Conservation (phyloP, 2,329 filamentous ascomycete species). For the Colletotrichum zoysiae region DNA sequence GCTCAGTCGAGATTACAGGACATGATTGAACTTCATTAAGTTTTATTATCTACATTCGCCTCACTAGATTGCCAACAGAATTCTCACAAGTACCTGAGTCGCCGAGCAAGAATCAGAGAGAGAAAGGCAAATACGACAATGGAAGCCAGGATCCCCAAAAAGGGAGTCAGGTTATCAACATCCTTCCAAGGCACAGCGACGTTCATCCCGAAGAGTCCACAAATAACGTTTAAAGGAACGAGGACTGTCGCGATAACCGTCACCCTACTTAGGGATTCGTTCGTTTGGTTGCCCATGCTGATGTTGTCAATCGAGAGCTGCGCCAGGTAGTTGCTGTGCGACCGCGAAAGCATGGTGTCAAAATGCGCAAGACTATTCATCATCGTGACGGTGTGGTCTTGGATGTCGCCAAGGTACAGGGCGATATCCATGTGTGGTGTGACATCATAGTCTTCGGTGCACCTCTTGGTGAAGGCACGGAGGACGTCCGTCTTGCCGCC, state of each 20-base stretch:
- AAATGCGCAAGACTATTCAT: slow-evolving; percentile 96
- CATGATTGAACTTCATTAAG: background rate
- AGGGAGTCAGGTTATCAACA: slow-evolving; percentile 65
- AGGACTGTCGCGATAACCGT: slow-evolving; percentile 94
- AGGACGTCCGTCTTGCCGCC: slow-evolving; percentile 98
- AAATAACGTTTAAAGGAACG: slow-evolving; percentile 93
- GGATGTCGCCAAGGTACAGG: slow-evolving; percentile 95
- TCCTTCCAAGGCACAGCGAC: slow-evolving; percentile 76
- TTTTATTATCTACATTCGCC: background rate
- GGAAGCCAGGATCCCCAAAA: slow-evolving; percentile 62
- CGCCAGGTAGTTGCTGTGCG: slow-evolving; percentile 95
- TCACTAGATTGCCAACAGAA: background rate
- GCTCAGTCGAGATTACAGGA: background rate
- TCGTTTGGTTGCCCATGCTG: slow-evolving; percentile 86
- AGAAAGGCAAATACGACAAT: slow-evolving; percentile 66
- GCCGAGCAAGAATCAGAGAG: slow-evolving; percentile 51
- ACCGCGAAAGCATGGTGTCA: slow-evolving; percentile 95
- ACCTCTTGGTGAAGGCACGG: slow-evolving; percentile 96
- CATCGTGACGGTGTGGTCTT: slow-evolving; percentile 99
- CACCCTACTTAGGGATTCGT: slow-evolving; percentile 92
- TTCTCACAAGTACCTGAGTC: slow-evolving; percentile 21
- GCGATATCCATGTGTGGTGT: slow-evolving; percentile 97
- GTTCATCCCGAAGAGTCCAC: slow-evolving; percentile 90
- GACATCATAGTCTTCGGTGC: slow-evolving; percentile 96
- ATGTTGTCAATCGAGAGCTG: slow-evolving; percentile 94